Base-by-base conservation (phyloP, 2,329 filamentous ascomycete species). In the Penicillium sclerotigenum region DNA sequence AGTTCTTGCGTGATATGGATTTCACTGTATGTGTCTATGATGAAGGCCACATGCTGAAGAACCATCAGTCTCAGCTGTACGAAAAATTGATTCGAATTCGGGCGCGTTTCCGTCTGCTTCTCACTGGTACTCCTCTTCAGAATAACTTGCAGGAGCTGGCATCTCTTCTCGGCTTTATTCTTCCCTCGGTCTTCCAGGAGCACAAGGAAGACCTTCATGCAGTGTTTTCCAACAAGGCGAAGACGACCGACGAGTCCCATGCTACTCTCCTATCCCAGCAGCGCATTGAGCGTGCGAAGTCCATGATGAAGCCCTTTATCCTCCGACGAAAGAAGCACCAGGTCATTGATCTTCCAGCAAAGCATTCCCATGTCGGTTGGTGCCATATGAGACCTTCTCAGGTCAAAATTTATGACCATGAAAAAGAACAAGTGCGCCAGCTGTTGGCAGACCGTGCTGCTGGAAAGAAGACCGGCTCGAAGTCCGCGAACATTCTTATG, bases 111-210 rank as follows among this genome's bases (percentile, higher is more conserved):
- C 87, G 91, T 59, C 83, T 99, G 48, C 81, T 99, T 4, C 82
- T 99, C 26, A 90, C 87, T 28, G 94, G 94, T 40, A 99, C 94
- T 0, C 94, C 94, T 0, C 82, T 99, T 13, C 94, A 99, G 67
- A 99, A 99, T 76, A 97, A 97, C 71, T 79, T 99, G 20, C 87
- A 93, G 69, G 94, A 99, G 75, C 84, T 99, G 67, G 88, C 91
- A 38, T 89, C 91, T 2, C 83, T 99, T 14, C 83, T 99, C 13
- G 90, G 88, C n/a, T 97, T 99, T 70, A 91, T 99, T 67, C 88
- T 97, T 73, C 94, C 94, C 0, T 77, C 83, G 8, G 82, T 97
- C 34, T 99, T 99, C 71, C 79, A 83, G 10, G 83, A 87, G 34
- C 86, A 88, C 60, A 85, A 88, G 65, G 87, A 94, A 9, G 85